phyloP scores from a whole-genome alignment of 1,139 yeast genomes.

The Sugiyamaella neomexicana region DNA sequence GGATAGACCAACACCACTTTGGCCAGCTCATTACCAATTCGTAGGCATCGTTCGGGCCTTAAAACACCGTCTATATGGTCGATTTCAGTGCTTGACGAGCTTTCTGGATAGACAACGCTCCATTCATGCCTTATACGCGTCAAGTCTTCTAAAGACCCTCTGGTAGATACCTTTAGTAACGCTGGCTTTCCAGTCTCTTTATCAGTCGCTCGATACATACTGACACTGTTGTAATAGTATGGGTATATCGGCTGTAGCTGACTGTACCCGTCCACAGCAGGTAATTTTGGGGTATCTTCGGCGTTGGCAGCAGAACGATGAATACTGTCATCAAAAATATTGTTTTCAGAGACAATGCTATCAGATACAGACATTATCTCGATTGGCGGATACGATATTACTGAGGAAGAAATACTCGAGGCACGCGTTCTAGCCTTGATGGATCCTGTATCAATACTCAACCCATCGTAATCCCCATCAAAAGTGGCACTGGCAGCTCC shows the following conservation, averaged over 20 bases:
- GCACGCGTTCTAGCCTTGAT: neutral
- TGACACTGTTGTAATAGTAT: constrained; percentile 30
- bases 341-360: neutral
- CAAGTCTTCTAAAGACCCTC: constrained; percentile 34
- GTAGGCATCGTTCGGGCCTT: constrained; percentile 30
- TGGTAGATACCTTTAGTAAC: constrained; percentile 30
- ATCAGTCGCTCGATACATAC: constrained; percentile 32
- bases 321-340: neutral
- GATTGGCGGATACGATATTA: no score
- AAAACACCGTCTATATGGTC: constrained; percentile 31
- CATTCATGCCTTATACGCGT: constrained; percentile 36
- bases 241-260: constrained; percentile 32
- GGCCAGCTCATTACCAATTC: constrained; percentile 27
- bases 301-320: constrained; percentile 11
- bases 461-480: neutral
- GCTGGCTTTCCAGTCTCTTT: constrained; percentile 28
- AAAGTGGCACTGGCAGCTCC: neutral
- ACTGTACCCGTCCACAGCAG: constrained; percentile 30
- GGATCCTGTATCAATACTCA: constrained; percentile 1
- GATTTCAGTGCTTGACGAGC: constrained; percentile 18
- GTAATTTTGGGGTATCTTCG: constrained; percentile 14
- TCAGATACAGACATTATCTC: neutral
- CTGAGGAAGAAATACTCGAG: constrained; percentile 2
- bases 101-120: constrained; percentile 32
- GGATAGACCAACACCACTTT: constrained; percentile 32